Conservation (phyloP, 1,284 basidiomycete genomes). For the Trichosporon sp. region DNA sequence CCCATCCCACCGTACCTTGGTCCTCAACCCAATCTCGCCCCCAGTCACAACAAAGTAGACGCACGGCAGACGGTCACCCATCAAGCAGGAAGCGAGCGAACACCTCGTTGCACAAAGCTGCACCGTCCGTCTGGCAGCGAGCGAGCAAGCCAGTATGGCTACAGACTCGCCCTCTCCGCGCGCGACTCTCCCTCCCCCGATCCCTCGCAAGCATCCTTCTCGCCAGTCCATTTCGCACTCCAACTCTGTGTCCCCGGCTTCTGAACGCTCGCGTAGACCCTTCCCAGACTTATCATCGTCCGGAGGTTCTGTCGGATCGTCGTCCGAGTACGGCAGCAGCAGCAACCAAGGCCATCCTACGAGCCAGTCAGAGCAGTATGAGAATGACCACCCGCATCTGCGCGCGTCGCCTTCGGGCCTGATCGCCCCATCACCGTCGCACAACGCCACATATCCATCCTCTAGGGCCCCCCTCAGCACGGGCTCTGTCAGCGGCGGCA, state of each 20-base stretch:
- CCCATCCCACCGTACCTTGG: slow-evolving; percentile 12
- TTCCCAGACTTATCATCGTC: slow-evolving; percentile 17
- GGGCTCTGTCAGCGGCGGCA: slow-evolving; percentile 17
- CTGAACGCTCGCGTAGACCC: slow-evolving; percentile 9
- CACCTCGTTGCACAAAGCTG: background rate
- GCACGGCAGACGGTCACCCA: background rate
- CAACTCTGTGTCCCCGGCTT: slow-evolving; percentile 8
- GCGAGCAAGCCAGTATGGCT: slow-evolving; percentile 16
- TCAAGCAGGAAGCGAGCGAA: background rate
- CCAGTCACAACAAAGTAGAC: background rate
- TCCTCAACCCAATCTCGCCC: slow-evolving; percentile 7
- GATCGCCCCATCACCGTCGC: slow-evolving; percentile 17
- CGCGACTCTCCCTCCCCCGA: slow-evolving; percentile 16
- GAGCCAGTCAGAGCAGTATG: background rate
- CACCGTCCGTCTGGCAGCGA: background rate
- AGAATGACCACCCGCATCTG: background rate
- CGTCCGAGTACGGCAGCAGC: slow-evolving; percentile 13
- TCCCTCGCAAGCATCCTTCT: slow-evolving; percentile 17
- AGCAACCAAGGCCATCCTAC: background rate
- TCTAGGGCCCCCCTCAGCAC: slow-evolving; percentile 16
- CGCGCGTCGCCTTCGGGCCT: slow-evolving; percentile 9
- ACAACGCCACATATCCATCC: slow-evolving; percentile 3
- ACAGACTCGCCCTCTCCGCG: slow-evolving; percentile 16
- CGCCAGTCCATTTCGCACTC: slow-evolving; percentile 15
- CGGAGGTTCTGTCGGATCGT: slow-evolving; percentile 15